phyloP scores from a whole-genome alignment of 73 alveolate species.

The Stentor roeselii region DNA sequence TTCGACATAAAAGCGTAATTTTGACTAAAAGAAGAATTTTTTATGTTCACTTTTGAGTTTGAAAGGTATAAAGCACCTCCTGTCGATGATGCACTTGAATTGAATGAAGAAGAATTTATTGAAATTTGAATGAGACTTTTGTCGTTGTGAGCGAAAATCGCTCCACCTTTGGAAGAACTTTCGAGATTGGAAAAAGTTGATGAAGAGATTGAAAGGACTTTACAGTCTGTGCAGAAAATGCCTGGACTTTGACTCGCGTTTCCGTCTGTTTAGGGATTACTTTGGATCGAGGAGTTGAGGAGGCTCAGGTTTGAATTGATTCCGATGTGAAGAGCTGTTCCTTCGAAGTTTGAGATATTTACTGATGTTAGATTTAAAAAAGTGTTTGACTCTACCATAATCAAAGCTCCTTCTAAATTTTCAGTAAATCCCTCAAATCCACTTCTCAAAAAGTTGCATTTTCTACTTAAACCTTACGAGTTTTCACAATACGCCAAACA shows the following conservation, averaged over 20 bases:
- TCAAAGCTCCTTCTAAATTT: neutral
- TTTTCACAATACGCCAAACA: neutral
- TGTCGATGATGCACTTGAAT: neutral
- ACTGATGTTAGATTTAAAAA: too few species aligned
- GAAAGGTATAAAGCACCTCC: neutral
- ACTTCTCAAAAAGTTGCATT: neutral
- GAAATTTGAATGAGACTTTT: too few species aligned
- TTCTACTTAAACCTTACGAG: neutral
- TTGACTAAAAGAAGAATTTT: neutral
- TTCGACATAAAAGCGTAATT: constrained; percentile 3
- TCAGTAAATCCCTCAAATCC: neutral
- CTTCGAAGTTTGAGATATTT: neutral
- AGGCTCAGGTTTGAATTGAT: too few species aligned
- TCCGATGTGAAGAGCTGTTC: neutral
- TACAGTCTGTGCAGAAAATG: neutral
- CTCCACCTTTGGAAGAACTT: neutral
- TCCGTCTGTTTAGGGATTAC: neutral
- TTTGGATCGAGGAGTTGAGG: too few species aligned
- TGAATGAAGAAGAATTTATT: neutral
- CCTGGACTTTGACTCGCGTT: neutral
- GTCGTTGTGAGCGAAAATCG: neutral
- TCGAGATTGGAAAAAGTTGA: neutral
- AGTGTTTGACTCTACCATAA: neutral
- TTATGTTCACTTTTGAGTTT: neutral
- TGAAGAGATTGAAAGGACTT: neutral